phyloP scores from a whole-genome alignment of 768 basidiomycete species.

The Amanita subjunquillea region DNA sequence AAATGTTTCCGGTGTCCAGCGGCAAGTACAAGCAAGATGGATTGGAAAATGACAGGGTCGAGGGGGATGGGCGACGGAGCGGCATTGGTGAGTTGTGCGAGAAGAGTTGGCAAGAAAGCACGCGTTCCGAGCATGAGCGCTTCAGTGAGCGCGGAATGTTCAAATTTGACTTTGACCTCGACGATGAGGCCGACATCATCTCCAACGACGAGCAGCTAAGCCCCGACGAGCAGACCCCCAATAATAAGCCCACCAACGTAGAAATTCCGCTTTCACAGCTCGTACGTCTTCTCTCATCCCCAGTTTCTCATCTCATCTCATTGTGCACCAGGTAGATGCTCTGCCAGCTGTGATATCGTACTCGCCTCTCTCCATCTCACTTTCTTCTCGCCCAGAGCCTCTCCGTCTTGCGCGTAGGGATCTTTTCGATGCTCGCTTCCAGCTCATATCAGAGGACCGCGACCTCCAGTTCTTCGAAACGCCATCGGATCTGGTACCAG shows the following conservation, averaged over 20 bases:
- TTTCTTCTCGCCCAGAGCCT: conserved; percentile 19
- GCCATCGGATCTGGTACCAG: conserved; percentile 83
- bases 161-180: not conserved
- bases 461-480: conserved; percentile 61
- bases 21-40: conserved; percentile 1
- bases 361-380: conserved; percentile 55
- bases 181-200: not conserved
- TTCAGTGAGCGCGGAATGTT: not conserved
- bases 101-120: not conserved
- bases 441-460: conserved; percentile 58
- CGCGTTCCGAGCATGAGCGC: not conserved
- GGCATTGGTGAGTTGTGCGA: not conserved
- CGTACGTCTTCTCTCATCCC: conserved; percentile 18
- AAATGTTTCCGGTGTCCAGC: not conserved
- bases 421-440: conserved; percentile 93
- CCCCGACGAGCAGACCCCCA: not conserved
- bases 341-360: conserved; percentile 74
- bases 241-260: not conserved
- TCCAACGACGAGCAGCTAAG: not conserved
- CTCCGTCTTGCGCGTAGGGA: conserved; percentile 65
- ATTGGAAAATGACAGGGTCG: conserved; percentile 2
- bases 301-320: conserved; percentile 3
- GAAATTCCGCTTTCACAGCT: conserved; percentile 15
- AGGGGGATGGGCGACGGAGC: not conserved
- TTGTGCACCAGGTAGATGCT: conserved; percentile 43